phyloP scores from a whole-genome alignment of 306 rosid genomes.

The Prinsepia uniflora region DNA sequence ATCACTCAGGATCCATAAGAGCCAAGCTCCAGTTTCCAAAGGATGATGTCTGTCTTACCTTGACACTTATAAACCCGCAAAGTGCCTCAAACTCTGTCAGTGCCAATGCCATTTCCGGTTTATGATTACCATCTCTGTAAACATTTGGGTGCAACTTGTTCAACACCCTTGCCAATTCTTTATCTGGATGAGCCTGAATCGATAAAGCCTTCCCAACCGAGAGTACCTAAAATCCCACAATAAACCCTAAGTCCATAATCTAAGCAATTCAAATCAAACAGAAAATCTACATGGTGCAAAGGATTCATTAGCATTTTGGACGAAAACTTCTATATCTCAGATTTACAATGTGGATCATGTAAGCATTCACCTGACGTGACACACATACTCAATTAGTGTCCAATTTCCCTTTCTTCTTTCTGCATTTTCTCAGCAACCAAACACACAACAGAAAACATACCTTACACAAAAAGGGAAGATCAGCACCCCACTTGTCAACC shows the following conservation, averaged over 20 bases:
- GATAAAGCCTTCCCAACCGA: constrained; percentile 37
- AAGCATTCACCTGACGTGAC: no score
- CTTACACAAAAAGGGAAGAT: constrained; percentile 41
- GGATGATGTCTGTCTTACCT: constrained; percentile 16
- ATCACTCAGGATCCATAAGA: no score
- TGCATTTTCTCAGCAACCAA: constrained; percentile 11
- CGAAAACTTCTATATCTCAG: background rate
- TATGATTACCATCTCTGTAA: constrained; percentile 38
- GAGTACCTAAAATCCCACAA: constrained; percentile 30
- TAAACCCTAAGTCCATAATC: background rate
- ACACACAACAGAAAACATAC: constrained; percentile 8
- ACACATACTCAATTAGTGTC: background rate
- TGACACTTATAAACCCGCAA: constrained; percentile 36
- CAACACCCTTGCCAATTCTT: constrained; percentile 33
- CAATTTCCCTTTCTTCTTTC: background rate
- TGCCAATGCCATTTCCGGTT: constrained; percentile 46
- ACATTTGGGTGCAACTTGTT: constrained; percentile 32
- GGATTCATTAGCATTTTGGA: background rate
- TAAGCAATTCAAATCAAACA: constrained; percentile 4
- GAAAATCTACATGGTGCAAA: background rate
- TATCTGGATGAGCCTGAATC: constrained; percentile 46
- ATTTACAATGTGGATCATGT: background rate
- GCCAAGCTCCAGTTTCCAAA: background rate
- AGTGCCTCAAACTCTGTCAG: constrained; percentile 41
- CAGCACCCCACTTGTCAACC: constrained; percentile 35